Evolutionary conservation across 2,329 filamentous ascomycete species (phyloP).

Genomic region (Alternaria panax): DNA sequence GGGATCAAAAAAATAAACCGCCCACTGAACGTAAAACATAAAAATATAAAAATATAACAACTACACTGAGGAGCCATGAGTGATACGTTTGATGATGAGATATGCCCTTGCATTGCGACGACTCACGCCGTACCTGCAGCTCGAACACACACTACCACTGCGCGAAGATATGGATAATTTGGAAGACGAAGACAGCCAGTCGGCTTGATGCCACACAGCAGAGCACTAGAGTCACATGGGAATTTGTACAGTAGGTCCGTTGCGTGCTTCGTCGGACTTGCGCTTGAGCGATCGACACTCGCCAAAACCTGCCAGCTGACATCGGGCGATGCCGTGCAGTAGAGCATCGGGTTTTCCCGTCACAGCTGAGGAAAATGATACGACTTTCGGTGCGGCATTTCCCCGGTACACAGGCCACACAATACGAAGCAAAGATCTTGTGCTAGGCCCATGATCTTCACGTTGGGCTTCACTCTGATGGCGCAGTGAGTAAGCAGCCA

Average conservation of each 20-base stretch:
- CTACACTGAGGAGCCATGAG: neutral
- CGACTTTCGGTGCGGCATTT: neutral
- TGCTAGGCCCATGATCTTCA: neutral
- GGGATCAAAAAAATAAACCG: neutral
- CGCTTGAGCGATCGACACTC: conserved; percentile 4
- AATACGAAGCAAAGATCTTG: neutral
- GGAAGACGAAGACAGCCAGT: neutral
- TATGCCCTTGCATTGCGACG: neutral
- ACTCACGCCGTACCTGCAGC: neutral
- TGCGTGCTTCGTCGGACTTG: neutral
- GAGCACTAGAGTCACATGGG: neutral
- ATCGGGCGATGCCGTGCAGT: conserved; percentile 3
- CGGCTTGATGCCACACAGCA: neutral
- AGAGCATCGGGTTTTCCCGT: neutral
- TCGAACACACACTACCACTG: neutral
- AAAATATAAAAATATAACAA: neutral
- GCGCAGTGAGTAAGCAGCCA: neutral
- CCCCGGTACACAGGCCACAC: neutral
- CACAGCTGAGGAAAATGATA: neutral
- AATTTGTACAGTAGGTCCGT: neutral
- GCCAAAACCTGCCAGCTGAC: conserved; percentile 1
- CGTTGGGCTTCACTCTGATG: neutral
- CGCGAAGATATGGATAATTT: neutral
- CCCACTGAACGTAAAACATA: neutral
- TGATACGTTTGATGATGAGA: neutral